Base-by-base conservation (phyloP, 495 filamentous ascomycete species). In the Evernia prunastri region DNA sequence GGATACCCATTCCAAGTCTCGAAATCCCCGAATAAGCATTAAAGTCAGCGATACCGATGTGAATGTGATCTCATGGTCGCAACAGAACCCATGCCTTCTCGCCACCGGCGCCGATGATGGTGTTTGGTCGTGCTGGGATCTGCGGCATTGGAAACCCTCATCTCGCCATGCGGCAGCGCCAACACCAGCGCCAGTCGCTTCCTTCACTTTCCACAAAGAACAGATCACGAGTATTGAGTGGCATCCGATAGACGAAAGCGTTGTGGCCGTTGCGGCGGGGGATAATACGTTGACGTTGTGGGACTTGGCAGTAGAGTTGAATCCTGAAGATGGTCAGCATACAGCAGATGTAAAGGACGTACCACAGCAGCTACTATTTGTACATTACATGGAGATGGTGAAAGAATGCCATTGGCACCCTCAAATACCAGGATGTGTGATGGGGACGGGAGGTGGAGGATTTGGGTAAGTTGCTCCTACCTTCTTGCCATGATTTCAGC, bases 381-480 rank as follows among this genome's bases (percentile, higher is more conserved):
- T 96, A 68, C 94, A 98, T 77, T 96, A 95, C 72, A 91, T 93
- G 79, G 90, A 94, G 67, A 82, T 86, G 68, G 90, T 92, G 59
- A 97, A 97, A 82, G 94, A 98, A 74, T 76, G 88, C 58, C 94
- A 97, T 76, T 98, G 94, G 92, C 94, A 98, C 75, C 88, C 87
- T 27, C 94, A 98, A 77, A 96, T 96, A 72, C 91, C 91, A 0
- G 94, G 94, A n/a, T 83, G 83, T 27, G 77, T 97, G 33, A 87
- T 97, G 76, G 92, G 90, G 12, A 98, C 94, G 9, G 94, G 94
- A 17, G 87, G 89, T 63, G 84, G 82, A 72, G 88, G 89, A 59
- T 97, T 97, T 74, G 86, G 85, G 84, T 87, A 74, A 70, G 77
- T 67, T 20, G 57, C 56, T 67, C 27, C 60, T 42, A 15, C 36